Evolutionary conservation across 108 stramenopile genomes (phyloP).

Genomic region (Pseudonitzschia multiseries): DNA sequence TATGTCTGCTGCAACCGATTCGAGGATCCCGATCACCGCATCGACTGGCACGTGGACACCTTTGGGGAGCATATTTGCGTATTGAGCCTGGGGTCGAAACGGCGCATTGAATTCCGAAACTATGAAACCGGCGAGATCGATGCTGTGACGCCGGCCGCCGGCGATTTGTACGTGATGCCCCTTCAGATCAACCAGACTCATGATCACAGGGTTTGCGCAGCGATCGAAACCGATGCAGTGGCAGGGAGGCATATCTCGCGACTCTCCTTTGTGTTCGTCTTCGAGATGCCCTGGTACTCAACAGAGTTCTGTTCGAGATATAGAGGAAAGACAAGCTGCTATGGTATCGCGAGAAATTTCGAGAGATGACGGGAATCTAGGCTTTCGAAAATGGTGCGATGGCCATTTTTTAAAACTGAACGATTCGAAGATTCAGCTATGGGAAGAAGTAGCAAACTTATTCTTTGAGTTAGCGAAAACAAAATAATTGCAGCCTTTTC

Average conservation of each 20-base stretch:
- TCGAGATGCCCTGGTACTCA: slow-evolving; percentile 18
- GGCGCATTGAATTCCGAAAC: slow-evolving; percentile 16
- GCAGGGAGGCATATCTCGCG: too few species aligned
- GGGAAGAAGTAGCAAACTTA: too few species aligned
- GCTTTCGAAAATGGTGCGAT: too few species aligned
- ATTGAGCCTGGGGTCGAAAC: slow-evolving; percentile 8
- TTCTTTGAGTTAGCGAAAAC: too few species aligned
- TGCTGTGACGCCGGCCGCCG: slow-evolving; percentile 5
- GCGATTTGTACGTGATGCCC: slow-evolving; percentile 30
- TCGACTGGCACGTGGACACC: slow-evolving; percentile 27
- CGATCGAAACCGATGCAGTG: not conserved
- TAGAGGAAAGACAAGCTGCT: slow-evolving; percentile 1
- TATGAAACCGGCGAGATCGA: slow-evolving; percentile 13
- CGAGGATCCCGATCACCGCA: slow-evolving; percentile 14
- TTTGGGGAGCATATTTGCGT: slow-evolving; percentile 24
- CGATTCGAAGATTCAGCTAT: too few species aligned
- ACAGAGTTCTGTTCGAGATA: slow-evolving; percentile 17
- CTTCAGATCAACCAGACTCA: slow-evolving; percentile 19
- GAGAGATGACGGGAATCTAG: too few species aligned
- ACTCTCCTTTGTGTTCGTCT: slow-evolving; percentile 23
- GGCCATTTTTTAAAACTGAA: too few species aligned
- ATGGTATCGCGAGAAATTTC: not conserved
- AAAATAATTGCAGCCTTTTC: too few species aligned
- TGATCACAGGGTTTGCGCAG: slow-evolving; percentile 16
- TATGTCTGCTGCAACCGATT: slow-evolving; percentile 29